A percentile compares a stretch with the other conserved stretches of the same genome.
Conservation (phyloP, 2,329 filamentous ascomycete genomes). For the Fusarium falciforme region DNA sequence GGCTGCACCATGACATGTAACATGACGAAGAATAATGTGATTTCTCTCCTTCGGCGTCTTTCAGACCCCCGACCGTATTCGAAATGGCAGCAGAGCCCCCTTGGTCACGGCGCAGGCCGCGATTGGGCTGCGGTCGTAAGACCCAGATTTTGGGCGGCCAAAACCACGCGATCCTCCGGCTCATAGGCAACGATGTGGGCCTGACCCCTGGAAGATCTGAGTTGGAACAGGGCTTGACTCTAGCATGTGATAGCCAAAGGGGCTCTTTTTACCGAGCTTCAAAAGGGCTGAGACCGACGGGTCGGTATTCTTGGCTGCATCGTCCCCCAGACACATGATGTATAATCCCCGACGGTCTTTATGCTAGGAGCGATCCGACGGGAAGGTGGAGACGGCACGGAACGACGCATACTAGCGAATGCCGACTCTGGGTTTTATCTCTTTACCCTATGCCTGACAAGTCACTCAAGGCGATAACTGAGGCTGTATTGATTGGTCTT, state of each 20-base stretch:
- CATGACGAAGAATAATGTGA: slow-evolving; percentile 18
- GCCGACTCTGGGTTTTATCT: neutral
- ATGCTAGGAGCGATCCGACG: neutral
- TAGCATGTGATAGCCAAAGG: neutral
- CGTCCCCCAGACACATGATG: neutral
- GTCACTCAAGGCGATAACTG: neutral
- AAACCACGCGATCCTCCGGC: slow-evolving; percentile 29
- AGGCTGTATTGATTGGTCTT: neutral
- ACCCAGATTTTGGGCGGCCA: neutral
- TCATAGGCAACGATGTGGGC: slow-evolving; percentile 16
- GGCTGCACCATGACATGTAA: slow-evolving; percentile 5
- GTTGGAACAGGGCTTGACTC: neutral
- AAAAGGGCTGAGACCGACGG: neutral
- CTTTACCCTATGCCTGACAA: neutral
- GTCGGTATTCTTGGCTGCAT: neutral
- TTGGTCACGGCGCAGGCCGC: neutral
- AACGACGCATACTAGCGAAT: neutral
- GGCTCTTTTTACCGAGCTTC: neutral
- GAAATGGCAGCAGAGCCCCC: neutral
- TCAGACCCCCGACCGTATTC: neutral
- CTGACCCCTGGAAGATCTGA: slow-evolving; percentile 10
- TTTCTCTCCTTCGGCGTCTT: neutral
- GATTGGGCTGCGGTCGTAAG: neutral
- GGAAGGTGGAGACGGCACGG: neutral
- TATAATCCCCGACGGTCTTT: neutral